Evolutionary conservation across 129 eudicot species (phyloP).

Genomic region (Cynara cardunculus): DNA sequence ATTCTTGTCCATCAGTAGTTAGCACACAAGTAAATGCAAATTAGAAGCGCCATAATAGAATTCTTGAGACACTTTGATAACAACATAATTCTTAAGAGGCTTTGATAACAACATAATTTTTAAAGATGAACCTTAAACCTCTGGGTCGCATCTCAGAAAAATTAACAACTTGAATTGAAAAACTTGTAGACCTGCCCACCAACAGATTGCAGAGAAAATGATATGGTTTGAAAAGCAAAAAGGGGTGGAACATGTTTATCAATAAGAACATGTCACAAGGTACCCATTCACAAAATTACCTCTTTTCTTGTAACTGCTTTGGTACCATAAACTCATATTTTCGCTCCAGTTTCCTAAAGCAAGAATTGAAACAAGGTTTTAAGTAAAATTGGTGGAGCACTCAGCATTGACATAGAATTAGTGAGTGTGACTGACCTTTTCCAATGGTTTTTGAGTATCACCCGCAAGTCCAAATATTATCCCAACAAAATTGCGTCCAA

Average conservation of each 20-base stretch:
- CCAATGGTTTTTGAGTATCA: conserved; percentile 78
- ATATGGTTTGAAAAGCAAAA: background rate
- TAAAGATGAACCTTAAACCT: background rate
- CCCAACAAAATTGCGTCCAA: conserved; percentile 64
- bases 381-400: background rate
- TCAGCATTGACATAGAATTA: too few relatives aligned
- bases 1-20: too few relatives aligned
- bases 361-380: background rate
- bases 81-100: too few relatives aligned
- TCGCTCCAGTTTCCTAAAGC: conserved; percentile 94
- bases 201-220: background rate
- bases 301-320: conserved; percentile 46
- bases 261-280: too few relatives aligned
- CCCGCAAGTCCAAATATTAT: conserved; percentile 62
- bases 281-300: conserved; percentile 35
- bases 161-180: background rate
- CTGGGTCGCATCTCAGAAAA: background rate
- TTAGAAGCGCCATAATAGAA: too few relatives aligned
- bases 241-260: background rate
- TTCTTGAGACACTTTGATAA: too few relatives aligned
- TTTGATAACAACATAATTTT: too few relatives aligned
- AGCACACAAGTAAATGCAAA: too few relatives aligned
- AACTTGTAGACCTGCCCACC: background rate
- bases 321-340: conserved; percentile 73
- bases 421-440: conserved; percentile 55